Evolutionary conservation across 2,329 filamentous ascomycete genomes (phyloP).

Genomic region (Tympanopsis confertula): DNA sequence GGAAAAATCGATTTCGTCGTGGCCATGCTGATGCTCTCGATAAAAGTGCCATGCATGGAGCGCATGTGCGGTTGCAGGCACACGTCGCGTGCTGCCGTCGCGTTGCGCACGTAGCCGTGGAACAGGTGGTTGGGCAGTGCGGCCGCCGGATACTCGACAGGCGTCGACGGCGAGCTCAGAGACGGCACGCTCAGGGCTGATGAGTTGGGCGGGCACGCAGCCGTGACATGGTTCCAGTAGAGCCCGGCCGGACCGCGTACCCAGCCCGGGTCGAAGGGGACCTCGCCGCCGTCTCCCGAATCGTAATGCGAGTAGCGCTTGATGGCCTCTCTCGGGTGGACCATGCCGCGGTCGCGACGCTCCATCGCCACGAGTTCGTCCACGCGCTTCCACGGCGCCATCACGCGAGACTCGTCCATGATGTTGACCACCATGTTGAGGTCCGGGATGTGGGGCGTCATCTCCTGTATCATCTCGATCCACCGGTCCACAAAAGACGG

Average conservation of each 20-base stretch:
- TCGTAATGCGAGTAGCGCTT: constrained; percentile 27
- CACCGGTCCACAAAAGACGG: constrained; percentile 34
- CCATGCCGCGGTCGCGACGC: constrained; percentile 26
- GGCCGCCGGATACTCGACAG: background rate
- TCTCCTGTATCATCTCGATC: constrained; percentile 35
- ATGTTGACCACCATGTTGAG: constrained; percentile 58
- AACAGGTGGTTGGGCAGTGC: constrained; percentile 17
- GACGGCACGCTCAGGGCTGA: constrained; percentile 23
- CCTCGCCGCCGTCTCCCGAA: constrained; percentile 18
- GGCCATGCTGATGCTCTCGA: constrained; percentile 36
- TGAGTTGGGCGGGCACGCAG: constrained; percentile 44
- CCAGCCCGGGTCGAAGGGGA: constrained; percentile 36
- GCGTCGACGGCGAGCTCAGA: background rate
- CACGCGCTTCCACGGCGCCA: constrained; percentile 46
- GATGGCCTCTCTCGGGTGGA: constrained; percentile 27
- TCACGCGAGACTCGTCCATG: constrained; percentile 50
- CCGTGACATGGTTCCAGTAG: constrained; percentile 48
- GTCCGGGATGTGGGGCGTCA: constrained; percentile 43
- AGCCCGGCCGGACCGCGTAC: constrained; percentile 23
- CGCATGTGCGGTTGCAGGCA: constrained; percentile 43
- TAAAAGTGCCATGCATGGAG: constrained; percentile 42
- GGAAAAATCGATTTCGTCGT: constrained; percentile 43
- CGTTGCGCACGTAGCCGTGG: constrained; percentile 42
- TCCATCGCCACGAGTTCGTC: constrained; percentile 36
- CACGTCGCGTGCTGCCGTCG: constrained; percentile 43